Base-by-base conservation (phyloP, 805 yeast species). In the Yarrowia hollandica region DNA sequence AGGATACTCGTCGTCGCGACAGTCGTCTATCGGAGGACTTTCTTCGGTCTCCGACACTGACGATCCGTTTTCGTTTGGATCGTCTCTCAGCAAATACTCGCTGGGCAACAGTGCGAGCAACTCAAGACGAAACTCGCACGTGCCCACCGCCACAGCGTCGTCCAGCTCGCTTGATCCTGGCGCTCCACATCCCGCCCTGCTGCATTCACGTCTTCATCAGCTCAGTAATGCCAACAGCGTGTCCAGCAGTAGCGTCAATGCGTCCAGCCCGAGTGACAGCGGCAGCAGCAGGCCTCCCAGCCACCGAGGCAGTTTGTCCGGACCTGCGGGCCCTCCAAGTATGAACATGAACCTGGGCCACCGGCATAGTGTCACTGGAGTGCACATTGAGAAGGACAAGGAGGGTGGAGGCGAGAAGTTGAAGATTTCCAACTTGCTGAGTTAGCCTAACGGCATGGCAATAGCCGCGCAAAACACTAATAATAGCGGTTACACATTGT, bases 11-110 rank as follows among this genome's bases (percentile, higher is more conserved):
- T 62, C 66, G 11, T 50, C 61, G 12, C 61, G 69, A 0, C 62
- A 68, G 28, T 56, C 61, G 23, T 66, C 69, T 4, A 63, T 67
- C 14, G 62, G 67, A 19, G 68, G 68, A 6, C 48, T 64, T 8
- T 66, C 68, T 1, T 63, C 66, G 1, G 67, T 66, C 9, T 63
- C 66, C 3, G 69, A 66, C 44, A 66, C 59, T 14, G 69, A 67
- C 30, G 69, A 67, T 48, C 68, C 69, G 9, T 61, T 67, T 16
- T 31, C 55, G 46, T 35, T 61, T 39, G 19, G 66, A 33, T 22
- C 64, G 37, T 62, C 66, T 12, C 60, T 66, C 33, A 60, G 64
- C 52, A 64, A 67, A 42, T 66, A 66, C 62, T 64, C 67, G 10
- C 63, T 66, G 18, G 58, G 63, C 14, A 42, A 39, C 35, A 58